Evolutionary conservation across 345 rosid genomes (phyloP).

Genomic region (Brassica rapa): DNA sequence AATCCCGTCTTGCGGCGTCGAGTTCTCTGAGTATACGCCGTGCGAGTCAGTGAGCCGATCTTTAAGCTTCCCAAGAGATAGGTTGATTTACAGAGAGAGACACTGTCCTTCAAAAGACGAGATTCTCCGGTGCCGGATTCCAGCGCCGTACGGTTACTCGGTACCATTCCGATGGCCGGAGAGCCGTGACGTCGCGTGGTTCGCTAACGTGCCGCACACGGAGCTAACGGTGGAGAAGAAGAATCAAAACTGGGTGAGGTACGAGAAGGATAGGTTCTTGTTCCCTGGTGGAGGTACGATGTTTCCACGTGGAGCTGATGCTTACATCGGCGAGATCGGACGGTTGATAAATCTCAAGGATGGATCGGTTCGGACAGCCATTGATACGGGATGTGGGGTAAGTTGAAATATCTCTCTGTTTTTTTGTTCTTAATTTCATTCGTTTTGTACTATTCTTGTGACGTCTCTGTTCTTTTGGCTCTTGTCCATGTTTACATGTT

Average conservation of each 20-base stretch:
- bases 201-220: conserved; percentile 81
- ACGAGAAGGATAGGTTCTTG: conserved; percentile 58
- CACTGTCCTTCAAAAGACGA: conserved; percentile 43
- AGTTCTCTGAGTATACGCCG: conserved; percentile 66
- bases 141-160: conserved; percentile 73
- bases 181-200: conserved; percentile 80
- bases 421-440: background rate
- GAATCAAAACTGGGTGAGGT: conserved; percentile 60
- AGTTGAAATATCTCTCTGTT: conserved; percentile 29
- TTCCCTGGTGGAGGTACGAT: conserved; percentile 97
- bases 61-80: conserved; percentile 52
- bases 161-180: conserved; percentile 81
- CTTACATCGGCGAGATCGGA: conserved; percentile 72
- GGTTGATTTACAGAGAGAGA: conserved; percentile 72
- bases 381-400: conserved; percentile 99
- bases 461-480: conserved; percentile 18
- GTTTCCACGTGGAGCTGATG: conserved; percentile 82
- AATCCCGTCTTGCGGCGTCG: conserved; percentile 60
- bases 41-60: conserved; percentile 75
- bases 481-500: conserved; percentile 23
- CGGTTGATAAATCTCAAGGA: conserved; percentile 67
- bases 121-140: conserved; percentile 54
- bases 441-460: conserved; percentile 18
- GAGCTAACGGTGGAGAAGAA: conserved; percentile 67
- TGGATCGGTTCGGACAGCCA: conserved; percentile 84